Base-by-base conservation (phyloP, 2,329 filamentous ascomycete species). In the Pleomassaria siparia region DNA sequence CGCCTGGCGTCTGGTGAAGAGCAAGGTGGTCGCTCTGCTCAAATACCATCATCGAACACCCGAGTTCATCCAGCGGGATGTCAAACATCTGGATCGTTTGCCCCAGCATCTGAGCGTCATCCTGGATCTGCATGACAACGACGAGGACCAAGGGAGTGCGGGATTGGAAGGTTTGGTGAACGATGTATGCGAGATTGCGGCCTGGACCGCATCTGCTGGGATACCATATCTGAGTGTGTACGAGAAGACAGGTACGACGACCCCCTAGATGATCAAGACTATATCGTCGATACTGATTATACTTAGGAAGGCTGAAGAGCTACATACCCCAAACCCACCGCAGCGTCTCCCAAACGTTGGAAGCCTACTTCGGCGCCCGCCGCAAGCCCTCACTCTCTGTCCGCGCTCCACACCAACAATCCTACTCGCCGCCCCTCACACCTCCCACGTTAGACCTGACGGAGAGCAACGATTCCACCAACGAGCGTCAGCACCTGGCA, bases 41-140 rank as follows among this genome's bases (percentile, higher is more conserved):
- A 91, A 92, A 70, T 94, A 99, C 75, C 95, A 99, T 74, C 94
- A 99, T 72, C 88, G 89, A 43, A 95, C 92, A 0, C 94, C 94
- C 7, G 89, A 95, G 67, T 84, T 96, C 66, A 96, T 99, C 59
- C 85, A 87, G 63, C 86, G 87, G 63, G 94, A 99, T 73, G 86
- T 97, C 21, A 84, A 84, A 68, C 79, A 80, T 9, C 72, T 99
- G 47, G 80, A 78, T 48, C 84, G 87, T 60, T 73, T 95, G 50
- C 94, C 94, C 2, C 82, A 87, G 56, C 94, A 99, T 66, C 71
- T 99, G 42, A 96, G 91, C 65, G 86, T 95, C 10, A 86, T 97
- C 45, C 74, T 99, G 49, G 86, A 86, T 48, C 76, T 89, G 40
- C 84, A 92, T 62, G 78, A 86, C 36, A 64, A 66, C 66, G 82